Base-by-base conservation (phyloP, 2,329 filamentous ascomycete species). In the Sarocladium strictum region DNA sequence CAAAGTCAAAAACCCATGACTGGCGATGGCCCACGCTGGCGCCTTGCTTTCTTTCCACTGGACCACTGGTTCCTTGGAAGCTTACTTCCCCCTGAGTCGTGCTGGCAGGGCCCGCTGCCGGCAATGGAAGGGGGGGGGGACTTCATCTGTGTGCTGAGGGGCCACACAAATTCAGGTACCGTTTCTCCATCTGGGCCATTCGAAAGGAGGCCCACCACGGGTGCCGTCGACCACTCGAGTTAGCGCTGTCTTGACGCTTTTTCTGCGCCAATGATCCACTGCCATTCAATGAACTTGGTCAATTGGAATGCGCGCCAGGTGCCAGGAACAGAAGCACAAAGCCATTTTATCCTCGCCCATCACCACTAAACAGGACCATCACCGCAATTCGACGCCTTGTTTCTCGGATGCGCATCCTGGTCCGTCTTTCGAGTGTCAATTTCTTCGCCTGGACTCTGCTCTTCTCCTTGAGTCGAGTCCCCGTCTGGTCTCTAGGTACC, bases 201-300 rank as follows among this genome's bases (percentile, higher is more conserved):
- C n/a, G n/a, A n/a, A n/a, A n/a, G n/a, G n/a, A n/a, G 40, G 40
- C 40, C 43, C 43, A 47, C 43, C 29, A 24, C 43, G 43, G 43
- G 43, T 47, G 43, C 14, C 43, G 12, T 47, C 24, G 10, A n/a
- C 43, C 43, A 29, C 43, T 47, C 5, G 7, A 21, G 43, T 47
- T 47, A 47, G 43, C 43, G 43, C 43, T 47, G 23, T 27, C 43
- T 27, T 26, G 24, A 47, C 43, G 43, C 43, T 29, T 47, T 29
- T 27, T 47, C 24, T 47, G 21, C 24, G 17, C 35, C 17, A 43
- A 21, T 15, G 17, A 23, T 24, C 40, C 40, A 26, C 14, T n/a
- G 43, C 43, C 43, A 27, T n/a, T 11, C 43, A 15, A 27, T 27
- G 21, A 27, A 23, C 21, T 47, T n/a, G 23, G 19, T 27, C 24